phyloP scores from a whole-genome alignment of 192 early-diverging fungal genomes.

The Coemansia sp. region DNA sequence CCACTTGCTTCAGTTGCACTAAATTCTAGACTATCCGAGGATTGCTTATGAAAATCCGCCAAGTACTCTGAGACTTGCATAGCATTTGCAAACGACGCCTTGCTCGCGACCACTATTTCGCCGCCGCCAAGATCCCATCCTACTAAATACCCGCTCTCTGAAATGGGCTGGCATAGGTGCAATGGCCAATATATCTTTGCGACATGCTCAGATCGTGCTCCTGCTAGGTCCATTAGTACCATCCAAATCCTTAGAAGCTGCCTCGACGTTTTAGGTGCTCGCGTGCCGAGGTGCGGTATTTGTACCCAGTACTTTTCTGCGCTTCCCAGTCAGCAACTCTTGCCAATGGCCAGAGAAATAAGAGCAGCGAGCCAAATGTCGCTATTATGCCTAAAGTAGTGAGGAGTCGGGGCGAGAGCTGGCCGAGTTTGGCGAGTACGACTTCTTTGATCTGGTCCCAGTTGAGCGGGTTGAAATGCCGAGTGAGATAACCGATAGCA shows the following conservation, averaged over 20 bases:
- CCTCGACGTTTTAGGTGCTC: constrained; percentile 57
- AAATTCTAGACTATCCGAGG: neutral
- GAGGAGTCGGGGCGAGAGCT: constrained; percentile 43
- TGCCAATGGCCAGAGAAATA: constrained; percentile 49
- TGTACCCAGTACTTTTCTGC: constrained; percentile 34
- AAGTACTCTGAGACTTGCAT: constrained; percentile 30
- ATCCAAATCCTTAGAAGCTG: constrained; percentile 40
- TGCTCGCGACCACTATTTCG: constrained; percentile 46
- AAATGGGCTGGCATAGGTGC: constrained; percentile 28
- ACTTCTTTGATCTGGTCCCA: constrained; percentile 53
- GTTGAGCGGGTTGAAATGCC: constrained; percentile 58
- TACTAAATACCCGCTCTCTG: constrained; percentile 49
- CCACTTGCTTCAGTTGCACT: neutral
- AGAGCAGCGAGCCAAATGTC: constrained; percentile 29
- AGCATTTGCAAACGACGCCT: constrained; percentile 40
- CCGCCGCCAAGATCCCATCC: constrained; percentile 39
- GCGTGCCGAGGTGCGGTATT: constrained; percentile 48
- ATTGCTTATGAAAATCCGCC: constrained; percentile 24
- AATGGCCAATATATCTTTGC: constrained; percentile 49
- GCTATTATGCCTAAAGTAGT: constrained; percentile 21
- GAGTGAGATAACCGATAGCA: constrained; percentile 56
- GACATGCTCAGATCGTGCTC: constrained; percentile 14
- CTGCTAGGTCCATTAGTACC: neutral
- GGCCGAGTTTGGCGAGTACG: constrained; percentile 30
- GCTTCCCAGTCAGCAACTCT: constrained; percentile 53